Conservation (phyloP, 768 basidiomycete species). For the Agaricus sinodeliciosus region DNA sequence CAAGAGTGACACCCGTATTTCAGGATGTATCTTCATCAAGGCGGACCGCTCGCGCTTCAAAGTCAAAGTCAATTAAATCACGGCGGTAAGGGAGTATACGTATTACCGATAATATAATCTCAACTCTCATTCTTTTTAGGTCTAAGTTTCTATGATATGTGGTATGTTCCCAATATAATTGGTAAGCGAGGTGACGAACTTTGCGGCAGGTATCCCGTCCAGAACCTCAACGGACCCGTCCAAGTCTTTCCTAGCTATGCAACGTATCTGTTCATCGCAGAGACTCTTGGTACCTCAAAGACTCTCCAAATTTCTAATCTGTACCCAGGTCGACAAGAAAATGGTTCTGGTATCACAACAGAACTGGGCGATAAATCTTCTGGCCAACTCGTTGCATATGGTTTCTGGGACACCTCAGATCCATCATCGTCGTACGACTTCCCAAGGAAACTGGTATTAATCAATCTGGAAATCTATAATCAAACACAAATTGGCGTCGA, state of each 20-base stretch:
- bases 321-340: slow-evolving; percentile 43
- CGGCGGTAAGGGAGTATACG: slow-evolving; percentile 25
- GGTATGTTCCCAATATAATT: slow-evolving; percentile 21
- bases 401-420: slow-evolving; percentile 36
- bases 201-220: slow-evolving; percentile 37
- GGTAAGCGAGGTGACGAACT: not conserved
- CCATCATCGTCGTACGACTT: slow-evolving; percentile 20
- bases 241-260: slow-evolving; percentile 49
- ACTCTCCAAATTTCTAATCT: slow-evolving; percentile 40
- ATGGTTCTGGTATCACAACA: slow-evolving; percentile 48
- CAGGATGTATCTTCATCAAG: slow-evolving; percentile 50
- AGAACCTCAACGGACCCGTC: slow-evolving; percentile 39
- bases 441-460: slow-evolving; percentile 39
- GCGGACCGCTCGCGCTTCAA: slow-evolving; percentile 44
- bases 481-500: slow-evolving; percentile 27
- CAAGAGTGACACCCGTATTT: not conserved
- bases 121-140: slow-evolving; percentile 14
- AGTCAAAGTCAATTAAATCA: slow-evolving; percentile 44
- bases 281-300: slow-evolving; percentile 38
- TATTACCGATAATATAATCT: not conserved
- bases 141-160: slow-evolving; percentile 40
- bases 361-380: slow-evolving; percentile 38
- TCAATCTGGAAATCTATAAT: slow-evolving; percentile 48
- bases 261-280: slow-evolving; percentile 44
- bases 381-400: slow-evolving; percentile 46